A percentile compares a stretch with the other conserved stretches of the same genome.
phyloP scores from a whole-genome alignment of 2,329 filamentous ascomycete genomes.

The Myriosclerotinia curreyana region DNA sequence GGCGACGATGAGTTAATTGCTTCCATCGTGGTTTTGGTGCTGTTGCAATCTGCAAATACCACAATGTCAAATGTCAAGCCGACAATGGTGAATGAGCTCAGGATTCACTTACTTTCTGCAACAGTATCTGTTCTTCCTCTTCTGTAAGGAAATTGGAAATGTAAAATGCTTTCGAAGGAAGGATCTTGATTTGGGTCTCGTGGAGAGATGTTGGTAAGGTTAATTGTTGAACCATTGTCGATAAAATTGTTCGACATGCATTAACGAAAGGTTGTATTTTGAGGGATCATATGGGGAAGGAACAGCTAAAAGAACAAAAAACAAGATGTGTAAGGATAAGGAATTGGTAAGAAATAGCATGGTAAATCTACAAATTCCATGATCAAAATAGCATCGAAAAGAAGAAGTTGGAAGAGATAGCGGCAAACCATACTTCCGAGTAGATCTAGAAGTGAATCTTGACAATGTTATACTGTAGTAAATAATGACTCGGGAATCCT shows the following conservation, averaged over 20 bases:
- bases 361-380: neutral
- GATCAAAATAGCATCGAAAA: neutral
- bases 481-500: too few species aligned
- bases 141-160: constrained; percentile 78
- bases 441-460: neutral
- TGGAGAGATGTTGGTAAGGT: constrained; percentile 45
- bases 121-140: constrained; percentile 68
- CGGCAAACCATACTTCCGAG: neutral
- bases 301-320: neutral
- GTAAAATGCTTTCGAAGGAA: constrained; percentile 74
- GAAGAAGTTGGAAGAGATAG: neutral
- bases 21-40: constrained; percentile 80
- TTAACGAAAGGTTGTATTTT: neutral
- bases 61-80: constrained; percentile 13
- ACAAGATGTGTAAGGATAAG: too few species aligned
- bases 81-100: constrained; percentile 22
- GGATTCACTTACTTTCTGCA: constrained; percentile 60
- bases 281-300: neutral
- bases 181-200: constrained; percentile 48
- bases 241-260: neutral
- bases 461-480: too few species aligned
- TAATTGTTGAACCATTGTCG: constrained; percentile 23
- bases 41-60: constrained; percentile 47
- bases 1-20: constrained; percentile 77
- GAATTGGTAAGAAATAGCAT: neutral